Base-by-base conservation (phyloP, 1,284 basidiomycete species). In the Rhodotorula sp. region DNA sequence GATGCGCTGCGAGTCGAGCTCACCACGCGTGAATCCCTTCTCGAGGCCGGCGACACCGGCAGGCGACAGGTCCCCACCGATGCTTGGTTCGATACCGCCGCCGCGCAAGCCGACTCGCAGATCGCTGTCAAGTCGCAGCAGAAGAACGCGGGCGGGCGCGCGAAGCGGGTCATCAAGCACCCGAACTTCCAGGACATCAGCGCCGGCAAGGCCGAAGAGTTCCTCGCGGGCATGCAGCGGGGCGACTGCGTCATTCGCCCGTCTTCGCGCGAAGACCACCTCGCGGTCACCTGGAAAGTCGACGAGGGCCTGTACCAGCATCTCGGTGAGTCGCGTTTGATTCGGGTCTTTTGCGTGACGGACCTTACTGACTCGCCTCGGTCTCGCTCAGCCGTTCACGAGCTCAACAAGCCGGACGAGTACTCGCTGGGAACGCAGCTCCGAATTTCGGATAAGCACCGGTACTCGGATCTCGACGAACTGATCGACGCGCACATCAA, bases 241-340 rank as follows among this genome's bases (percentile, higher is more conserved):
- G 97, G 95, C 20, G 94, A 97, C 81, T 93, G 94, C 60, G 92
- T 99, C 48, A 93, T 99, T 76, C 86, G 97, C 59, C 97, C 97
- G 0, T 97, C 93, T 47, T 98, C 95, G 5, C 95, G 96, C 81
- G 84, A 86, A 54, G 89, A 97, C 79, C 97, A 99, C 82, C 85
- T 99, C 51, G 97, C 97, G 49, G 91, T 99, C 20, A 99, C 97
- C 0, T 99, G 97, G 97, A 99, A 99, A 83, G 95, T 99, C 16
- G 96, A 97, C 77, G 92, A 97, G 71, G 92, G 90, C 73, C 85
- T 99, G 29, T 99, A 92, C 83, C 97, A 99, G 81, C 97, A 99
- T 80, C 92, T 99, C 73, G 94, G 92, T 92, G 79, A 70, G 82
- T 78, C 21, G 2, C n/a, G 14, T 39, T 43, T 20, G 39, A 20